Percentiles rank a stretch among this genome's conserved stretches.
These are phyloP conservation scores for Vitis cinerea DNA, from an alignment of 164 flowering plant species.

Conservation along the genomic window DNA sequence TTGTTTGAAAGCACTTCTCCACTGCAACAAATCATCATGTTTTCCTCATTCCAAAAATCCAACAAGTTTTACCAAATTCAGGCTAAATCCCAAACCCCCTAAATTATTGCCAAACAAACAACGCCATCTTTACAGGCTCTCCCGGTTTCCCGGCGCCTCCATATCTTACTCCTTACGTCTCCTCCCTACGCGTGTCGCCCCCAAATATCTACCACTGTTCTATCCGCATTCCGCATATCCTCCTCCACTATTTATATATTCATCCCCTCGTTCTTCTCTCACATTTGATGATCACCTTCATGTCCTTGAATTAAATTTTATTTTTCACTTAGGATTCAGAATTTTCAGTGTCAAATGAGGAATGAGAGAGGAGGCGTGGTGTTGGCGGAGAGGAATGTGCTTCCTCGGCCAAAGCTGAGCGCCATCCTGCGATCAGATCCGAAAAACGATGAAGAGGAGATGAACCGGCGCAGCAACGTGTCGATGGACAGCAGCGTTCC, in stretches of 20 bases:
- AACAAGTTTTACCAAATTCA: no score
- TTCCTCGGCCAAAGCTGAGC: slow-evolving; percentile 27
- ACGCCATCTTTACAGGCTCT: slow-evolving; percentile 12
- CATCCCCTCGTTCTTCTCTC: not conserved
- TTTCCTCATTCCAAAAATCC: no score
- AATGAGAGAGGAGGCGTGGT: slow-evolving; percentile 16
- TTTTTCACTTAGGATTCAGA: no score
- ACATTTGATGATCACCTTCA: no score
- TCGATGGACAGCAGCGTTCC: slow-evolving; percentile 19
- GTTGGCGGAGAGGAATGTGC: not conserved
- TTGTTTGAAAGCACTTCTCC: no score
- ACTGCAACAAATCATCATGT: no score
- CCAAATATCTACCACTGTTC: slow-evolving; percentile 4
- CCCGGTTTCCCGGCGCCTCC: slow-evolving; percentile 21
- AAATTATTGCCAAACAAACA: not conserved
- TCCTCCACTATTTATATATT: slow-evolving; percentile 10
- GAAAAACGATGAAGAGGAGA: slow-evolving; percentile 11
- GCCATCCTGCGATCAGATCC: slow-evolving; percentile 1
- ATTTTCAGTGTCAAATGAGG: not conserved
- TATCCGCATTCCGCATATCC: not conserved
- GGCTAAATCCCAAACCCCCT: not conserved
- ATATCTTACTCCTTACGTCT: not conserved
- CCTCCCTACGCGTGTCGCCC: slow-evolving; percentile 27
- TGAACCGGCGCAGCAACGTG: slow-evolving; percentile 23
- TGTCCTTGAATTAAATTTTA: not conserved